A percentile compares a stretch with the other conserved stretches of the same genome.
phyloP scores from a whole-genome alignment of 2,329 filamentous ascomycete genomes.

The Exophiala viscosa region DNA sequence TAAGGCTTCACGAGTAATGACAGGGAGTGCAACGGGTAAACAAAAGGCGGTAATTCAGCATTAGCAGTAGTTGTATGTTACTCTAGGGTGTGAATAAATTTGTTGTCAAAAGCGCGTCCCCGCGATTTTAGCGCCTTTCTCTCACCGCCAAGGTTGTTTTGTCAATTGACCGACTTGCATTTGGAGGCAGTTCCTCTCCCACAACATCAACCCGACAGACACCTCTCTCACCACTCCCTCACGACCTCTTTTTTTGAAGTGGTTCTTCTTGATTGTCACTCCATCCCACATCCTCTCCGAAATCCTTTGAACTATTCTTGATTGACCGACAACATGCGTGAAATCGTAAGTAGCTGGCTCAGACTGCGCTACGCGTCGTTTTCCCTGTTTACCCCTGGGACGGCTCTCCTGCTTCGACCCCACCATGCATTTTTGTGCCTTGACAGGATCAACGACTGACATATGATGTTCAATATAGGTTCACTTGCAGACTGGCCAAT shows the following conservation, averaged over 20 bases:
- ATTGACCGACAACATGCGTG: constrained; percentile 59
- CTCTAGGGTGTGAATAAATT: too few species aligned
- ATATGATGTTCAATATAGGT: constrained; percentile 63
- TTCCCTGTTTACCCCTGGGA: constrained; percentile 32
- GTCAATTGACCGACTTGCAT: too few species aligned
- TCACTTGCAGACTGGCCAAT: constrained; percentile 99
- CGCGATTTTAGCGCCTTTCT: too few species aligned
- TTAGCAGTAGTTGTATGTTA: too few species aligned
- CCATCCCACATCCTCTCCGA: constrained; percentile 2
- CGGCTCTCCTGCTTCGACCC: constrained; percentile 28
- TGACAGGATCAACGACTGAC: constrained; percentile 51
- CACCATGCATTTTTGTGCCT: constrained; percentile 21
- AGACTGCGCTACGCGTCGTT: constrained; percentile 36
- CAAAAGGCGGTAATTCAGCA: too few species aligned
- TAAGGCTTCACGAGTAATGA: too few species aligned
- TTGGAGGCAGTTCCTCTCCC: too few species aligned
- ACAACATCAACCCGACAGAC: not conserved
- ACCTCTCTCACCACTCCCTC: not conserved
- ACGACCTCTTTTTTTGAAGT: not conserved
- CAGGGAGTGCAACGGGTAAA: too few species aligned
- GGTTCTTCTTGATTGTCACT: not conserved
- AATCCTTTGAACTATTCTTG: not conserved
- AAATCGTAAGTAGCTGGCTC: constrained; percentile 58
- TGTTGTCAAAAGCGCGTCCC: too few species aligned
- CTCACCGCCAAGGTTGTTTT: too few species aligned